A percentile compares a stretch with the other conserved stretches of the same genome.
Evolutionary conservation across 2,329 filamentous ascomycete genomes (phyloP).

Genomic region (Pseudogymnoascus sp.): DNA sequence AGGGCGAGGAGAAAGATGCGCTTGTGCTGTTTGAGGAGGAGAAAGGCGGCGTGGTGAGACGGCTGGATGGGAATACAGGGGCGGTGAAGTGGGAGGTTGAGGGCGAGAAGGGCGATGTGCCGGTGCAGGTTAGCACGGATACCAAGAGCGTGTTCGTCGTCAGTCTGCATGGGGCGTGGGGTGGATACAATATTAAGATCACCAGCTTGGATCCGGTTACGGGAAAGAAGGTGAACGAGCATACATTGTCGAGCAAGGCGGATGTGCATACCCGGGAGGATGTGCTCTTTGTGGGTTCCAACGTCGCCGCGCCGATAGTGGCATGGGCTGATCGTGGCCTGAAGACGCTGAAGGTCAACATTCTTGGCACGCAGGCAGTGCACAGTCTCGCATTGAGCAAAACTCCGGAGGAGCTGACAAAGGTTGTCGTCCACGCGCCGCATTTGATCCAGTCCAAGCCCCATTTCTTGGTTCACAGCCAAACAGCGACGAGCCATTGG

Average conservation of each 20-base stretch:
- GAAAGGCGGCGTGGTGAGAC: slow-evolving; percentile 51
- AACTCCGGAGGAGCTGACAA: slow-evolving; percentile 43
- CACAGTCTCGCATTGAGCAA: slow-evolving; percentile 45
- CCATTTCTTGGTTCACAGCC: slow-evolving; percentile 79
- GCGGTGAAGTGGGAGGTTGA: slow-evolving; percentile 69
- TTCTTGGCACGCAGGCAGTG: slow-evolving; percentile 52
- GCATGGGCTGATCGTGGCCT: slow-evolving; percentile 61
- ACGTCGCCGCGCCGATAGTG: slow-evolving; percentile 64
- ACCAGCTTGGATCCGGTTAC: slow-evolving; percentile 62
- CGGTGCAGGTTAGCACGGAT: slow-evolving; percentile 66
- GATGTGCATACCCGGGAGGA: slow-evolving; percentile 58
- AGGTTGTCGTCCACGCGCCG: slow-evolving; percentile 62
- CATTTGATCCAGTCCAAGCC: slow-evolving; percentile 60
- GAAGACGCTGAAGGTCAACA: slow-evolving; percentile 59
- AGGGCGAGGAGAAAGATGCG: slow-evolving; percentile 56
- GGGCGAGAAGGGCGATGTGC: slow-evolving; percentile 58
- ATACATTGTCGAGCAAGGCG: slow-evolving; percentile 62
- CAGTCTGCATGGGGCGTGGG: slow-evolving; percentile 59
- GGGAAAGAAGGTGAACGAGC: slow-evolving; percentile 63
- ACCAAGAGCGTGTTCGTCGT: slow-evolving; percentile 65
- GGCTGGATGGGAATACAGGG: slow-evolving; percentile 65
- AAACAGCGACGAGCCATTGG: slow-evolving; percentile 61
- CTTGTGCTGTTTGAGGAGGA: slow-evolving; percentile 56
- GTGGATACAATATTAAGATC: slow-evolving; percentile 69
- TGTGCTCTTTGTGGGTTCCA: slow-evolving; percentile 66